These are phyloP conservation scores for Hyphodiscus hymeniophilus DNA, from an alignment of 495 filamentous ascomycete genomes.

Conservation along the genomic window DNA sequence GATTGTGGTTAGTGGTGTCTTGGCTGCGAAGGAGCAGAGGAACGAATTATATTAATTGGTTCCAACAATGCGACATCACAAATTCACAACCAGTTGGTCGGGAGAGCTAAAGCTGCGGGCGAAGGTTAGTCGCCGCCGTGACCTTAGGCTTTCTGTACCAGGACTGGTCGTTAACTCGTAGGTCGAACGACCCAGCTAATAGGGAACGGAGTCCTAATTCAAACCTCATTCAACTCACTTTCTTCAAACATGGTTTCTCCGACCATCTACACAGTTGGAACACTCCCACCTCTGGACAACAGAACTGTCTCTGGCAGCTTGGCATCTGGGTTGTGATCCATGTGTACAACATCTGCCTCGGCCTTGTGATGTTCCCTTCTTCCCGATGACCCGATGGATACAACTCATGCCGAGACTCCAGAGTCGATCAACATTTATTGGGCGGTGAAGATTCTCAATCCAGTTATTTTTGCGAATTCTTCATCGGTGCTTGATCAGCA, in stretches of 20 bases:
- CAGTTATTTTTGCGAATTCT: background rate
- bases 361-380: background rate
- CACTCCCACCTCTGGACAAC: too few relatives aligned
- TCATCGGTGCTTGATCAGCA: conserved; percentile 4
- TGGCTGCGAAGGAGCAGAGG: conserved; percentile 1
- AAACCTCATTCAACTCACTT: too few relatives aligned
- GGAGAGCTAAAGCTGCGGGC: conserved; percentile 13
- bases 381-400: background rate
- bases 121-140: too few relatives aligned
- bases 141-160: too few relatives aligned
- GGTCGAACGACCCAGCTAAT: background rate
- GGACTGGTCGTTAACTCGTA: background rate
- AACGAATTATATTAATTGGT: background rate
- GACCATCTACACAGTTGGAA: too few relatives aligned
- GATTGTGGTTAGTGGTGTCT: conserved; percentile 6
- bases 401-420: background rate
- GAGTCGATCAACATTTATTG: too few relatives aligned
- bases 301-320: too few relatives aligned
- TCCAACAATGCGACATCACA: background rate
- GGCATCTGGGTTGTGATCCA: too few relatives aligned
- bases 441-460: conserved; percentile 7
- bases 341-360: conserved; percentile 5
- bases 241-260: too few relatives aligned
- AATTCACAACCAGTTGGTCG: conserved; percentile 12
- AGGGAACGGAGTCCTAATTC: too few relatives aligned